Evolutionary conservation across 495 filamentous ascomycete genomes (phyloP).

Genomic region (Mytilinidion resinicola): DNA sequence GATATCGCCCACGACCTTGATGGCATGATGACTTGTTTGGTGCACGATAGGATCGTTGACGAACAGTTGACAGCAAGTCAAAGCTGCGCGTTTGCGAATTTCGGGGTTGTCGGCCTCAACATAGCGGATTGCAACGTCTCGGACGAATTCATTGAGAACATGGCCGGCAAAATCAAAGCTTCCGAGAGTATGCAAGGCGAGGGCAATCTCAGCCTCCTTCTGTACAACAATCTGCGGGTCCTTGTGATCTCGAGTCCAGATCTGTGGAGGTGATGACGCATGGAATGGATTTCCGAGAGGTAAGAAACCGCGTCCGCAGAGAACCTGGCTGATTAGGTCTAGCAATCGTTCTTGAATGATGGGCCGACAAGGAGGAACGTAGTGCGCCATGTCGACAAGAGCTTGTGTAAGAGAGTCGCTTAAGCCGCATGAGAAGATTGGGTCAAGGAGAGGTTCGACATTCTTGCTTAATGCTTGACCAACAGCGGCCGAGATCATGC

Average conservation of each 20-base stretch:
- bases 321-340: slow-evolving; percentile 88
- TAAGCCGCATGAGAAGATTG: slow-evolving; percentile 93
- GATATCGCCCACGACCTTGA: slow-evolving; percentile 94
- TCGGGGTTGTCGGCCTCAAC: slow-evolving; percentile 92
- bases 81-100: slow-evolving; percentile 86
- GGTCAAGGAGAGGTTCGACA: slow-evolving; percentile 90
- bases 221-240: slow-evolving; percentile 65
- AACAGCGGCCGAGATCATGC: slow-evolving; percentile 88
- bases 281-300: slow-evolving; percentile 80
- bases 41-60: slow-evolving; percentile 94
- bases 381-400: slow-evolving; percentile 95
- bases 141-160: slow-evolving; percentile 94
- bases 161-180: slow-evolving; percentile 96
- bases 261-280: slow-evolving; percentile 53
- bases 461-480: slow-evolving; percentile 96
- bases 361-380: slow-evolving; percentile 88
- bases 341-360: slow-evolving; percentile 90
- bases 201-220: slow-evolving; percentile 78
- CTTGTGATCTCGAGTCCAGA: slow-evolving; percentile 78
- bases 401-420: slow-evolving; percentile 90
- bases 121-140: slow-evolving; percentile 95
- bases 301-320: slow-evolving; percentile 85
- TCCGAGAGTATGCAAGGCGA: slow-evolving; percentile 86
- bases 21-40: slow-evolving; percentile 91
- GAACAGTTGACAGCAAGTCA: slow-evolving; percentile 97